phyloP scores from a whole-genome alignment of 129 eudicot species.

The Scalesia atractyloides region DNA sequence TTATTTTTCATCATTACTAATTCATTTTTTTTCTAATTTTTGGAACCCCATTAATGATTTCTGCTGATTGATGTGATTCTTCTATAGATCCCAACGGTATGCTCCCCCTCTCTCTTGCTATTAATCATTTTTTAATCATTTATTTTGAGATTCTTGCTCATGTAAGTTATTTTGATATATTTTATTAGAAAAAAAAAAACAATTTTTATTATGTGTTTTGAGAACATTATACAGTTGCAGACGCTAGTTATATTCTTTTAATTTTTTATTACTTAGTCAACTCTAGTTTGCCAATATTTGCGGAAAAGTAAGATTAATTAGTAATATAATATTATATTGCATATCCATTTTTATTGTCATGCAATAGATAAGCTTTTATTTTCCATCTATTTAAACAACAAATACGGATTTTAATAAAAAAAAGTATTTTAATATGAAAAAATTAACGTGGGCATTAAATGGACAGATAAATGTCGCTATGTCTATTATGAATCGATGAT shows the following conservation, averaged over 20 bases:
- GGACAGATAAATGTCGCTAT: slow-evolving; percentile 30
- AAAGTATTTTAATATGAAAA: background rate
- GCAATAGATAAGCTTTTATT: slow-evolving; percentile 1
- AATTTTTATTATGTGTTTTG: background rate
- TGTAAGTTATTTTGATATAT: background rate
- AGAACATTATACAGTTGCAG: background rate
- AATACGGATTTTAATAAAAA: background rate
- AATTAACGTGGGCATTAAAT: background rate
- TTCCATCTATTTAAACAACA: background rate
- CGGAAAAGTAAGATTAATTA: slow-evolving; percentile 24
- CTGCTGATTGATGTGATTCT: slow-evolving; percentile 23
- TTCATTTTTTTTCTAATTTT: background rate
- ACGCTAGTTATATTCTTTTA: background rate
- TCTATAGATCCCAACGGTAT: slow-evolving; percentile 88
- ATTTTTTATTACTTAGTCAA: slow-evolving; percentile 42
- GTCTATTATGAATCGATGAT: background rate
- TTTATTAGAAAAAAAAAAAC: background rate
- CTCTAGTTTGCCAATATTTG: slow-evolving; percentile 26
- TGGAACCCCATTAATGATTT: slow-evolving; percentile 32
- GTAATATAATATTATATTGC: background rate
- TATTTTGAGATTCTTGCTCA: background rate
- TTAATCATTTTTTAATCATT: background rate
- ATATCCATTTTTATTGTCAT: slow-evolving; percentile 5
- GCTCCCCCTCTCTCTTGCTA: slow-evolving; percentile 24
- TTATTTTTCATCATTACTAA: slow-evolving; percentile 18